Evolutionary conservation across 352 stramenopile genomes (phyloP), one percentile per base, ranked within the genome.

Genomic region (Phytophthora constricta): DNA sequence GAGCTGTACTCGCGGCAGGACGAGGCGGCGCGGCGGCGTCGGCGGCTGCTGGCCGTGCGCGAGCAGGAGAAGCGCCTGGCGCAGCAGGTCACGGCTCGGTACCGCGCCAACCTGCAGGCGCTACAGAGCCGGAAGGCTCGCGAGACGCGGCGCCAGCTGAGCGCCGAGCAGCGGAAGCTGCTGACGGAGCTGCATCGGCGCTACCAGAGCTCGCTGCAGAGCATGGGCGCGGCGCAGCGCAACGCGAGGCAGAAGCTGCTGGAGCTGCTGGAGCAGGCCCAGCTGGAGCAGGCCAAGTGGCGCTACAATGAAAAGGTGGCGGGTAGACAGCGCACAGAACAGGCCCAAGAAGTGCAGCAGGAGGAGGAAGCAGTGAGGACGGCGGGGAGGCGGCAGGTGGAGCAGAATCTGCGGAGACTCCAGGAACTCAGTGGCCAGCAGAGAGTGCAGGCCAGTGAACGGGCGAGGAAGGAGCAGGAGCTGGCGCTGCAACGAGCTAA

Each of bases 81-180:
- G 43, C 83, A 90, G 65, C 67, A 89, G 28, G 81, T 93, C 63
- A 93, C 86, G 28, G 70, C 80, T 59, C 80, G 84, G 5, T 93
- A 93, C 61, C 83, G 82, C 39, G 72, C 86, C 11, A 92, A 92
- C 60, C 58, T 92, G 49, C 71, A 70, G 2, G 65, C 67, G 20
- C 59, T 94, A 58, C 86, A 86, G 53, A 39, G 61, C 20, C 45
- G 62, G 14, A 82, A 84, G 54, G 68, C 74, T 20, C 58, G 62
- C 14, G 37, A 53, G n/a, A 58, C 57, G 4, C 71, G 80, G 14
- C 68, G 58, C 2, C 55, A 77, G 20, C 63, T 81, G 16, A 66
- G 31, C 25, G n/a, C 47, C 2, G 55, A 80, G 19, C 80, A 87
- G 23, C 67, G 79, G n/a, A 58, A 58, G 10, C 22, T 84, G 53